Base-by-base conservation (phyloP, 306 rosid genomes). In the Casuarina cunninghamiana region DNA sequence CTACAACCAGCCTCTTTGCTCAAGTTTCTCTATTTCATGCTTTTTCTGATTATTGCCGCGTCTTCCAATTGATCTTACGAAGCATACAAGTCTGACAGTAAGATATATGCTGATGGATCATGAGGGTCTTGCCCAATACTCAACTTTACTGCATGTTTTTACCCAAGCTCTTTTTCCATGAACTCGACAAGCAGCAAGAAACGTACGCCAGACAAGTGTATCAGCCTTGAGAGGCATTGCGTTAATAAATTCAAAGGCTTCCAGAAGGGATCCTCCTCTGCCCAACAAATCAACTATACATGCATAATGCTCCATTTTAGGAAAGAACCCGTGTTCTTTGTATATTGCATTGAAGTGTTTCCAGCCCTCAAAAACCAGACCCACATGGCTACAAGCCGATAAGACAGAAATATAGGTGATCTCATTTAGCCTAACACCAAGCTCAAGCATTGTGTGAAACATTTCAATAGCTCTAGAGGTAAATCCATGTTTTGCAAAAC, bases 321-420 rank as follows among this genome's bases (percentile, higher is more conserved):
- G 90, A 41, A 78, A 78, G 68, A 90, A 54, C 21, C 88, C 89
- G 46, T 86, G 84, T 78, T 78, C 55, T 38, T 53, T 11, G 43
- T 71, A 71, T 92, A 90, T 86, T 71, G 89, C 85, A 46, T 26
- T 74, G 77, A 90, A 88, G 84, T 81, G 89, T 77, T 82, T 83
- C 92, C 89, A 85, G 61, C 90, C 92, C 79, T 88, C 90, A 15
- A 80, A 73, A 17, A 81, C 77, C 73, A 90, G 77, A 70, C 95
- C 90, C 21, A 60, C 92, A 63, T 88, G 92, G 75, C 95, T 90
- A 63, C 95, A 88, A 15, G 95, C 92, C 3, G 95, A 90, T 76
- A 88, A 83, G 79, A 88, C 92, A 9, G 92, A 89, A 81, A 86
- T 83, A 72, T 86, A 88, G 62, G 92, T 86, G 66, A 88, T 85